phyloP scores from a whole-genome alignment of 2,329 filamentous ascomycete species.

The Penicillium janthinellum region DNA sequence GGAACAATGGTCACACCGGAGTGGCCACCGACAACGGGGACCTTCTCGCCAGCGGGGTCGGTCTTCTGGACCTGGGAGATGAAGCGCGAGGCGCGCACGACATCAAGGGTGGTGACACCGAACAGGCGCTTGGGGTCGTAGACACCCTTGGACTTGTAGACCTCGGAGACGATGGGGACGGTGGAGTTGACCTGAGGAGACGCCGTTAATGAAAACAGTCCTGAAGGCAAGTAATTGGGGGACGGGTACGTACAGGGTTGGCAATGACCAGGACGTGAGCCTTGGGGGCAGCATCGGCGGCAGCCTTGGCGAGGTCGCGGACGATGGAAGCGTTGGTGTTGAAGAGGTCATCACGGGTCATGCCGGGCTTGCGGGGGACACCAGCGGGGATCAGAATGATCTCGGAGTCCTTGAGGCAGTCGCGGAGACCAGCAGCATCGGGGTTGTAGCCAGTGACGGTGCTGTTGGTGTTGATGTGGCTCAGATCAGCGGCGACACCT shows the following conservation, averaged over 20 bases:
- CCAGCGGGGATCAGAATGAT: slow-evolving; percentile 97
- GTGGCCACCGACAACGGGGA: slow-evolving; percentile 96
- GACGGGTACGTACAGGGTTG: slow-evolving; percentile 71
- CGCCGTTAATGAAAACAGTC: neutral
- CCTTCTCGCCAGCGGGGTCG: slow-evolving; percentile 89
- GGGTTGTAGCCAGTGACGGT: slow-evolving; percentile 87
- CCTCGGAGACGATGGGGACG: slow-evolving; percentile 94
- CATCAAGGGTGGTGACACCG: slow-evolving; percentile 98
- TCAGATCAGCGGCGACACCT: slow-evolving; percentile 98
- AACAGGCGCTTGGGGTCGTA: slow-evolving; percentile 99
- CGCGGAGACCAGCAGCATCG: slow-evolving; percentile 71
- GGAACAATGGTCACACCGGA: slow-evolving; percentile 98
- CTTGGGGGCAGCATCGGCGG: slow-evolving; percentile 82
- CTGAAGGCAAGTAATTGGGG: neutral
- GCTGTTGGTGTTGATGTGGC: slow-evolving; percentile 99
- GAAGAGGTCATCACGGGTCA: slow-evolving; percentile 99
- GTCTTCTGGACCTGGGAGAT: slow-evolving; percentile 90
- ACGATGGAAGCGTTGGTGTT: slow-evolving; percentile 99
- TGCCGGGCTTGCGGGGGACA: slow-evolving; percentile 98
- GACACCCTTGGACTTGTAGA: slow-evolving; percentile 92
- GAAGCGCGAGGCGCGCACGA: slow-evolving; percentile 96
- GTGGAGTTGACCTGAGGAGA: slow-evolving; percentile 81
- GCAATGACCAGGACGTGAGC: slow-evolving; percentile 97
- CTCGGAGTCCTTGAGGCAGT: slow-evolving; percentile 82
- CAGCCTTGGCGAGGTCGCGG: slow-evolving; percentile 94